Conservation (phyloP, 75 land plant genomes). For the Isoetes taiwanensis region DNA sequence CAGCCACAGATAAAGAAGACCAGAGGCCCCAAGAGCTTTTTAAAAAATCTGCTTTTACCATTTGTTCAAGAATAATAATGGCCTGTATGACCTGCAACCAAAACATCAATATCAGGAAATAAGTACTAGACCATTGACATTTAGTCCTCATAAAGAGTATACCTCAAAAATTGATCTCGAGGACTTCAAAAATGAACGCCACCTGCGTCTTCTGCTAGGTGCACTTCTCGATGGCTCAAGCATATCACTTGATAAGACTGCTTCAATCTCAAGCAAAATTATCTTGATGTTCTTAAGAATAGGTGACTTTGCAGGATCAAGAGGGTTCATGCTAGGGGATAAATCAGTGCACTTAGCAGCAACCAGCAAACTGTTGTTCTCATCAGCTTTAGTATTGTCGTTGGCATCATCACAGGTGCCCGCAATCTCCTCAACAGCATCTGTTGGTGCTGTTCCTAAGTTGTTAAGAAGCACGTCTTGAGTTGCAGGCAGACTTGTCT, state of each 20-base stretch:
- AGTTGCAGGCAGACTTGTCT: too few species aligned
- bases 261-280: conserved; percentile 89
- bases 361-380: background rate
- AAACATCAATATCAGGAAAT: conserved; percentile 1
- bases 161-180: conserved; percentile 79
- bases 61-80: conserved; percentile 52
- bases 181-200: conserved; percentile 83
- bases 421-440: background rate
- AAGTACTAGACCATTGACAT: background rate
- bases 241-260: conserved; percentile 63
- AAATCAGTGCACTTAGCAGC: conserved; percentile 1
- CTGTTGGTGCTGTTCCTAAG: background rate
- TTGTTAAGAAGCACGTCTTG: too few species aligned
- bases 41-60: conserved; percentile 63
- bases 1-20: conserved; percentile 83
- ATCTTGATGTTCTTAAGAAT: conserved; percentile 47
- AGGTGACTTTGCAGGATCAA: background rate
- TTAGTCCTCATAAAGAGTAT: too few species aligned
- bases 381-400: background rate
- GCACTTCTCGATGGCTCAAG: conserved; percentile 36
- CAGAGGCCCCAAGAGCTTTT: conserved; percentile 77
- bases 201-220: conserved; percentile 42
- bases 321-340: background rate
- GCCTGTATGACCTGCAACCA: conserved; percentile 85
- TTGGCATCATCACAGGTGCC: background rate